Evolutionary conservation across 2,329 filamentous ascomycete genomes (phyloP).

Genomic region (Cercospora sojina): DNA sequence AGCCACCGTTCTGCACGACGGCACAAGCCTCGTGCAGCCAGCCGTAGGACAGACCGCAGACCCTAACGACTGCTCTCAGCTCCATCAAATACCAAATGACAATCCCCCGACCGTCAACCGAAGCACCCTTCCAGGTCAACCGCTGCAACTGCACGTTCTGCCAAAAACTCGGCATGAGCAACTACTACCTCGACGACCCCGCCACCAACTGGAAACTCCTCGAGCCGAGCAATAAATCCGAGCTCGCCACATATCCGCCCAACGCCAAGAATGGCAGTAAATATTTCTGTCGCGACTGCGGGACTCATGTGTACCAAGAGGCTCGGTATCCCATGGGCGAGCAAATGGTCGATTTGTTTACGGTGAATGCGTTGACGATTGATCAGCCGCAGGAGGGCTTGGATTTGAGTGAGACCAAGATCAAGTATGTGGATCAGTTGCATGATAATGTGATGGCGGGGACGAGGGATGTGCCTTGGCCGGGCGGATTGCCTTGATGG

Average conservation of each 20-base stretch:
- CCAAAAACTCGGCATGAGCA: conserved; percentile 4
- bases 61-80: background rate
- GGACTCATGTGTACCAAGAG: background rate
- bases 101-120: background rate
- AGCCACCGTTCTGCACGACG: background rate
- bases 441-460: conserved; percentile 13
- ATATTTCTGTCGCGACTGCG: conserved; percentile 9
- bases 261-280: background rate
- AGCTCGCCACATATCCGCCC: background rate
- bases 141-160: conserved; percentile 14
- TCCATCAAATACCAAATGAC: conserved; percentile 1
- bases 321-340: background rate
- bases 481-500: background rate
- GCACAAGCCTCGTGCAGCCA: background rate
- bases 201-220: background rate
- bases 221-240: background rate
- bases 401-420: conserved; percentile 19
- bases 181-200: background rate
- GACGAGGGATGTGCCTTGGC: background rate
- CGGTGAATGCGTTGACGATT: conserved; percentile 20
- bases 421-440: conserved; percentile 20
- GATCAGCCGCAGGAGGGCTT: conserved; percentile 21
- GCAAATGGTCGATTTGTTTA: conserved; percentile 3
- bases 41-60: background rate
- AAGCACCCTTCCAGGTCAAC: background rate